These are phyloP conservation scores for Ganoderma boninense DNA, from an alignment of 1,284 basidiomycete species.

Conservation along the genomic window DNA sequence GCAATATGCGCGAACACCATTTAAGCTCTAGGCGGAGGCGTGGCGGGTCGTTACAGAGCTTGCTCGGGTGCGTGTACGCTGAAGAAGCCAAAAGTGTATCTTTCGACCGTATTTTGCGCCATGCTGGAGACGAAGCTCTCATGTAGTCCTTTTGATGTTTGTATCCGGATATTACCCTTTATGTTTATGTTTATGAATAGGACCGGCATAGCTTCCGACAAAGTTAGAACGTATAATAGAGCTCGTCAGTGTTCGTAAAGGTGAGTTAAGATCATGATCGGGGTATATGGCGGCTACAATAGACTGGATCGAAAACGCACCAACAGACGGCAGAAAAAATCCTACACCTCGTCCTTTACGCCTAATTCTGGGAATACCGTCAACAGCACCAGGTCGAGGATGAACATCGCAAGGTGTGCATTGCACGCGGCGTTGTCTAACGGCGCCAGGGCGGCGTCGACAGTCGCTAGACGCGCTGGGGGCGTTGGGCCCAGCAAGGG, in stretches of 20 bases:
- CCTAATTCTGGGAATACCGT: conserved; percentile 74
- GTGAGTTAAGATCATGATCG: conserved; percentile 4
- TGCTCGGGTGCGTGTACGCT: conserved; percentile 19
- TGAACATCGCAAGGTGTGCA: conserved; percentile 66
- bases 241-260: conserved; percentile 15
- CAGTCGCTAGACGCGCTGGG: conserved; percentile 46
- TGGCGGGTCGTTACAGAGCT: neutral
- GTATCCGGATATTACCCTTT: conserved; percentile 18
- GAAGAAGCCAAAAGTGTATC: conserved; percentile 15
- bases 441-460: conserved; percentile 63
- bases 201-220: neutral
- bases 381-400: conserved; percentile 70
- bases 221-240: conserved; percentile 2
- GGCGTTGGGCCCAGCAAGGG: conserved; percentile 59
- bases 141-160: conserved; percentile 23
- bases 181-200: neutral
- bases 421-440: conserved; percentile 69
- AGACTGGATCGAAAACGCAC: neutral
- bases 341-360: conserved; percentile 32
- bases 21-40: conserved; percentile 54
- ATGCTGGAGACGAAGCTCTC: conserved; percentile 14
- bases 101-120: conserved; percentile 18
- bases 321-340: neutral
- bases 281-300: conserved; percentile 9
- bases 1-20: conserved; percentile 59